Evolutionary conservation across 2,329 filamentous ascomycete species (phyloP), one percentile per base, ranked within the genome.

Genomic region (Cryphonectria carpinicola): DNA sequence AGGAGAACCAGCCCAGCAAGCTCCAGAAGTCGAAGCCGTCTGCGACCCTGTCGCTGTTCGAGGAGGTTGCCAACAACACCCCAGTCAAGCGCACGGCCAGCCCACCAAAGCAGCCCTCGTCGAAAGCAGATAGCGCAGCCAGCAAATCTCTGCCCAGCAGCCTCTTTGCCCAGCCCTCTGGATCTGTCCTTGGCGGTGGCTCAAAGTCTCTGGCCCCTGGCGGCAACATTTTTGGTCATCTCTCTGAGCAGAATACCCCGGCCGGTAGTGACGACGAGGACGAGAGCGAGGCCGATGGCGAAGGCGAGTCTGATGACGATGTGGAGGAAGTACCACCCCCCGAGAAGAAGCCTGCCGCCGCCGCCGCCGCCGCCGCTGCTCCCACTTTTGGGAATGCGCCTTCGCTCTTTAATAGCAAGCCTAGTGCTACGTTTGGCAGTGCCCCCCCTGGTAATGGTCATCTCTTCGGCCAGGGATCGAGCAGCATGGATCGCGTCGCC

Each of bases 211-310:
- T 64, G 22, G 17, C 74, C 1, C 67, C 74, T 49, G 37, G 67
- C 76, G 75, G 79, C 62, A 89, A 90, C 75, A 89, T 89, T 65
- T 91, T 91, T 75, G 85, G 84, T 35, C 86, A 90, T 74, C 82
- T 90, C 10, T 89, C 88, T 1, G 87, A 88, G 75, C 82, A 81
- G 43, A 87, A 86, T 74, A 87, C 86, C 19, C 81, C 84, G 56
- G 87, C 86, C 77, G 87, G 84, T 66, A 89, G 87, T 73, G 84
- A 84, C 0, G 81, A 83, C 49, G 83, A 83, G 61, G 87, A 86
- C 78, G 87, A 84, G 64, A 88, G 87, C 71, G 84, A 84, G 0
- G 81, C 82, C 43, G 83, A 83, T 58, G 81, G 82, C 46, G 80
- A 83, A 56, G 82, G 77, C 4, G 80, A 84, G 71, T 81, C 79